Evolutionary conservation across 305 asterid genomes (phyloP).

Genomic region (Withania somnifera): DNA sequence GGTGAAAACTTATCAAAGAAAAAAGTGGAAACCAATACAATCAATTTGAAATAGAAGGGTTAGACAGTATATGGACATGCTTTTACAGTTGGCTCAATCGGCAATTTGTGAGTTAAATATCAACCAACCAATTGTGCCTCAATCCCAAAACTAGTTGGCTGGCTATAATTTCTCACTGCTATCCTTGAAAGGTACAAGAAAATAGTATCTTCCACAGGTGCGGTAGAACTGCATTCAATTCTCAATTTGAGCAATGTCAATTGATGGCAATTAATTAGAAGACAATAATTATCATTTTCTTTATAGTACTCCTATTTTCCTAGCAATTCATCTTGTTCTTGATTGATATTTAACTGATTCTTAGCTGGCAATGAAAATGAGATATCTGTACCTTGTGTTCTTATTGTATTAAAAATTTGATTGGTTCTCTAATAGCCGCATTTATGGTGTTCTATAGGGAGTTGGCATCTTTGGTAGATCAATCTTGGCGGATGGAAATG

Average conservation of each 20-base stretch:
- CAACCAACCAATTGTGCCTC: not conserved
- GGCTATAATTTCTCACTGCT: not conserved
- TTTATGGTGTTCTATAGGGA: constrained; percentile 38
- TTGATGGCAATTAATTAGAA: not conserved
- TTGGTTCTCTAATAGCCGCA: constrained; percentile 1
- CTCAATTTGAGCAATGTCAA: not conserved
- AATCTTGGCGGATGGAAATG: constrained; percentile 93
- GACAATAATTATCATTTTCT: not conserved
- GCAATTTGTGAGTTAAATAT: not conserved
- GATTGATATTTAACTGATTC: not conserved
- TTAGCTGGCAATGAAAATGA: not conserved
- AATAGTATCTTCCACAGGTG: not conserved
- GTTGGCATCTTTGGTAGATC: constrained; percentile 72
- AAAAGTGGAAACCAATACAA: not conserved
- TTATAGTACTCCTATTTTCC: not conserved
- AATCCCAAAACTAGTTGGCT: not conserved
- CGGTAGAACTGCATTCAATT: not conserved
- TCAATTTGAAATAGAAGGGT: not conserved
- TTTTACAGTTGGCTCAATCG: not conserved
- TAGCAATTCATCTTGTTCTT: not conserved
- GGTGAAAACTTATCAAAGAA: not conserved
- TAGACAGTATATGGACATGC: not conserved
- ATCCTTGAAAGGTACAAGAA: not conserved
- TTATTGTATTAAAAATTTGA: not conserved
- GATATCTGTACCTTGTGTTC: not conserved